Conservation (phyloP, 352 stramenopile species). For the Pythium aristosporum region DNA sequence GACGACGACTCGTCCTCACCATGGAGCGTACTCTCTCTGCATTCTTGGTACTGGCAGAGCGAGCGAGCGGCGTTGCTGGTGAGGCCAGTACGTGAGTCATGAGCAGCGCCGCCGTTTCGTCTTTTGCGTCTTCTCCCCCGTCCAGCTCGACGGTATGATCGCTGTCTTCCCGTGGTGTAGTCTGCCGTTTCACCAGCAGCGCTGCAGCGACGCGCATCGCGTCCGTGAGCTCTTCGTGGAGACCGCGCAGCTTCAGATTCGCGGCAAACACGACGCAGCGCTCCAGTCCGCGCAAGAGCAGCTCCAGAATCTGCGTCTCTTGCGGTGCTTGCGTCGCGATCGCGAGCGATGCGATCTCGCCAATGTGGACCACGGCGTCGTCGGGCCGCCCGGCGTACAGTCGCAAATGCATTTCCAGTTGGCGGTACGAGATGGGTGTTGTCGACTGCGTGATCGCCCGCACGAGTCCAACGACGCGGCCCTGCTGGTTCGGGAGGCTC, state of each 20-base stretch:
- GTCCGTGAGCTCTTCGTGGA: constrained; percentile 53
- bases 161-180: background rate
- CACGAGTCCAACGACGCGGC: constrained; percentile 51
- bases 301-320: constrained; percentile 42
- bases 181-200: background rate
- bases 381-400: constrained; percentile 66
- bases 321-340: constrained; percentile 43
- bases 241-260: constrained; percentile 45
- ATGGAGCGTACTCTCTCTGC: constrained; percentile 29
- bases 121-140: background rate
- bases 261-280: constrained; percentile 63
- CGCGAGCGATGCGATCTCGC: constrained; percentile 55
- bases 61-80: constrained; percentile 27
- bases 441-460: constrained; percentile 44
- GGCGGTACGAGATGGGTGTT: constrained; percentile 66
- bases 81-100: constrained; percentile 6
- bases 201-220: constrained; percentile 25
- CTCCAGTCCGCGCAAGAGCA: constrained; percentile 43
- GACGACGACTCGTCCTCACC: constrained; percentile 28
- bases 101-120: background rate
- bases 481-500: constrained; percentile 75
- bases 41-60: background rate
- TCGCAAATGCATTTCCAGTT: constrained; percentile 75
- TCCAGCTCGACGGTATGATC: background rate
- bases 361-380: constrained; percentile 54